phyloP scores from a whole-genome alignment of 1,139 yeast species.

The Zygosaccharomyces pseudobailii region DNA sequence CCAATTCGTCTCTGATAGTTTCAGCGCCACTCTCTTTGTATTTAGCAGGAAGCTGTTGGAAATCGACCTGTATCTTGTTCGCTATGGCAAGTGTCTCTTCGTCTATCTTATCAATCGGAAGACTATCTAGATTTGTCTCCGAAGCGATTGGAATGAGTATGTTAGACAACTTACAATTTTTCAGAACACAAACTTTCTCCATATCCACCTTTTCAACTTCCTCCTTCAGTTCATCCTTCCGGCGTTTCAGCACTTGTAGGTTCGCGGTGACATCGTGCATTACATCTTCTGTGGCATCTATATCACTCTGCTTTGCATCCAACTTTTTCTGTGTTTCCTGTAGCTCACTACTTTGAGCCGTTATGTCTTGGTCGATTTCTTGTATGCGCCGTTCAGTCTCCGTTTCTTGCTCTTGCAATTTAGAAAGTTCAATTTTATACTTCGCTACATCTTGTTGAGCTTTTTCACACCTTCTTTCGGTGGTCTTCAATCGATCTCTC shows the following conservation, averaged over 20 bases:
- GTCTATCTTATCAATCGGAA: conserved; percentile 42
- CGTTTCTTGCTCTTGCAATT: conserved; percentile 23
- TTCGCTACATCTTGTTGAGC: conserved; percentile 24
- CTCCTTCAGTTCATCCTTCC: conserved; percentile 45
- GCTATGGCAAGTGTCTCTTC: conserved; percentile 40
- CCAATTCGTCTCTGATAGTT: conserved; percentile 37
- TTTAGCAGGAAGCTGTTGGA: conserved; percentile 43
- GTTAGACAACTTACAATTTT: conserved; percentile 72
- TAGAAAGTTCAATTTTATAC: conserved; percentile 28
- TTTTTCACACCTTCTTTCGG: conserved; percentile 41
- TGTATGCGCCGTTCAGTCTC: conserved; percentile 13
- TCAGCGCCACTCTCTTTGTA: conserved; percentile 37
- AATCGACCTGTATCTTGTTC: conserved; percentile 55
- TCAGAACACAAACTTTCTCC: conserved; percentile 57
- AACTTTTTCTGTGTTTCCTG: conserved; percentile 22
- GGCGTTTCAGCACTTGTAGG: conserved; percentile 39
- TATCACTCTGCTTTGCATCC: conserved; percentile 25
- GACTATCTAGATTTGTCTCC: conserved; percentile 48
- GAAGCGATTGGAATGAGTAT: conserved; percentile 58
- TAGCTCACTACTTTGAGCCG: conserved; percentile 23
- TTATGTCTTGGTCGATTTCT: conserved; percentile 22
- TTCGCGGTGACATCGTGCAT: conserved; percentile 33
- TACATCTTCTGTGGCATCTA: conserved; percentile 29
- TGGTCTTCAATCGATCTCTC: conserved; percentile 49
- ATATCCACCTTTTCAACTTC: conserved; percentile 50